These are phyloP conservation scores for Collybiopsis confluens DNA, from an alignment of 768 basidiomycete species.

Conservation along the genomic window DNA sequence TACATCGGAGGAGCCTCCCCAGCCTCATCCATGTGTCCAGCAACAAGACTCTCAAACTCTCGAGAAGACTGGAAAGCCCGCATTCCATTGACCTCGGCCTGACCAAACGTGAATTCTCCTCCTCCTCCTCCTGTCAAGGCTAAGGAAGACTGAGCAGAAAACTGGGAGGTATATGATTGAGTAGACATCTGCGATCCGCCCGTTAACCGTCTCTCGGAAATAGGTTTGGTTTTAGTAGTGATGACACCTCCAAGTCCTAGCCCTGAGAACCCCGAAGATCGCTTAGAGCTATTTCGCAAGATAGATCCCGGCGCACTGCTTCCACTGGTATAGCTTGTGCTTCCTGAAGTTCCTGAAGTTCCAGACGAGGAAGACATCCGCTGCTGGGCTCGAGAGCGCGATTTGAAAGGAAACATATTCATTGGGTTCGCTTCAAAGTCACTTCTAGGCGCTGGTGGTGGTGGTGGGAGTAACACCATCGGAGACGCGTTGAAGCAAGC, in stretches of 20 bases:
- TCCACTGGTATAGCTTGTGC: not conserved
- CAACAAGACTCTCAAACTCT: slow-evolving; percentile 74
- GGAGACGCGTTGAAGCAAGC: too few relatives aligned
- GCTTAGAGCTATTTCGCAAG: too few relatives aligned
- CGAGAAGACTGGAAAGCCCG: not conserved
- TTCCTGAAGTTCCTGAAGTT: not conserved
- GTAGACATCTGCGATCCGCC: slow-evolving; percentile 14
- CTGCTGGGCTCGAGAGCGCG: not conserved
- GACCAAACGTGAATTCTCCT: not conserved
- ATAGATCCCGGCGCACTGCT: not conserved
- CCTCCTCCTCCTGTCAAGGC: slow-evolving; percentile 31
- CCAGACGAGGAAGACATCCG: not conserved
- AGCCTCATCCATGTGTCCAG: slow-evolving; percentile 74
- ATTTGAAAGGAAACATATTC: too few relatives aligned
- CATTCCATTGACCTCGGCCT: not conserved
- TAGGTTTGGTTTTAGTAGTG: not conserved
- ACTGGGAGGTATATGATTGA: slow-evolving; percentile 23
- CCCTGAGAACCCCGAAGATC: not conserved
- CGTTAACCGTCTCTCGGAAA: not conserved
- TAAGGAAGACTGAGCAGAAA: slow-evolving; percentile 30
- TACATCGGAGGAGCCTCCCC: slow-evolving; percentile 90
- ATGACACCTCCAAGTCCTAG: not conserved
- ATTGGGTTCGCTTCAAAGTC: not conserved
- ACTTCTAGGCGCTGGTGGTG: not conserved
- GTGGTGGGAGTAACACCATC: not conserved